A percentile compares a stretch with the other conserved stretches of the same genome.
Conservation (phyloP, 352 stramenopile genomes). For the Pythium aphanidermatum region DNA sequence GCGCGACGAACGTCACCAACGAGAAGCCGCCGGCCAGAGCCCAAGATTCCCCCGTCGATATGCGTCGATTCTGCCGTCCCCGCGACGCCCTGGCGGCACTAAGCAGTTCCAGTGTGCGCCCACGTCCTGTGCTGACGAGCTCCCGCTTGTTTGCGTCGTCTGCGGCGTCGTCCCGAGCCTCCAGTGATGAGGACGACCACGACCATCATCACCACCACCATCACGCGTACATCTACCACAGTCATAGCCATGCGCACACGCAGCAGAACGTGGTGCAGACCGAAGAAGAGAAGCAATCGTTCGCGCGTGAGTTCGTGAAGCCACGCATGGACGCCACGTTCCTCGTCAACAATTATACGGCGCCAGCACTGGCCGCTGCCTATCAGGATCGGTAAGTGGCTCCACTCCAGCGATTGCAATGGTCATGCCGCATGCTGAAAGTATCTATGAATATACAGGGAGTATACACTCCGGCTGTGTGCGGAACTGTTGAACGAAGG, state of each 20-base stretch:
- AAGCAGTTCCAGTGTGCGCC: no score
- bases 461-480: slow-evolving; percentile 76
- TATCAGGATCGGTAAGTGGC: slow-evolving; percentile 90
- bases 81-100: not conserved
- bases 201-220: slow-evolving; percentile 1
- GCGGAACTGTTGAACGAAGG: slow-evolving; percentile 65
- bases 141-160: slow-evolving; percentile 1
- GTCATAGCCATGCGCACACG: not conserved
- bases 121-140: no score
- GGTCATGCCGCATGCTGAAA: not conserved
- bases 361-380: slow-evolving; percentile 89
- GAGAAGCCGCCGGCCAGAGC: no score
- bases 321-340: slow-evolving; percentile 66
- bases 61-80: slow-evolving; percentile 9
- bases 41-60: not conserved
- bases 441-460: slow-evolving; percentile 17
- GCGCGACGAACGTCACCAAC: no score
- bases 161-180: slow-evolving; percentile 2
- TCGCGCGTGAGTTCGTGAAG: slow-evolving; percentile 68
- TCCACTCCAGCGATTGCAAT: not conserved
- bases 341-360: slow-evolving; percentile 96
- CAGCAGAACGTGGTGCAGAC: no score
- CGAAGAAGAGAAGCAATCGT: slow-evolving; percentile 24
- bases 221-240: not conserved
- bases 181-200: slow-evolving; percentile 4